Evolutionary conservation across 2,329 filamentous ascomycete species (phyloP), one percentile per base, ranked within the genome.

Genomic region (Aspergillus ochraceoroseus): DNA sequence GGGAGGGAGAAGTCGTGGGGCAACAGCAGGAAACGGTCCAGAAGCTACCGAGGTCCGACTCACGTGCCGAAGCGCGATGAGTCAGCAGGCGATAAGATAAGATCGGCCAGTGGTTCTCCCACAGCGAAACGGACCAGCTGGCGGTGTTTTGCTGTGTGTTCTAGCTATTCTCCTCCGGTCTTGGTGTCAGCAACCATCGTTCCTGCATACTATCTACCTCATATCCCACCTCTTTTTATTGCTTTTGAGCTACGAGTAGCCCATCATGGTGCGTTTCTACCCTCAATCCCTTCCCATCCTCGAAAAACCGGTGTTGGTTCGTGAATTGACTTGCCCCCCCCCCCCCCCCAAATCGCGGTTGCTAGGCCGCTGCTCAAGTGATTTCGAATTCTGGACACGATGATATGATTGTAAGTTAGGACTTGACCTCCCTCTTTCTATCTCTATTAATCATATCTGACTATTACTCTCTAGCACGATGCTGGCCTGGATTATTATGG

Each of bases 401-500:
- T 83, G 90, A 95, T 67, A 96, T 96, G 90, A 95, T 98, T 78
- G 90, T 96, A 88, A 61, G 86, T 43, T 43, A 34, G 18, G 4
- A 7, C 6, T 18, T 12, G 8, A 13, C 13, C 9, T 7, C 7
- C 13, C 6, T 2, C n/a, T n/a, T 32, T 5, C 11, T 32, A 4
- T 25, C 9, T 18, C 7, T 25, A 28, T 39, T 3, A 19, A 17
- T 13, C 22, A 38, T 41, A 20, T 49, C 45, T 32, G 26, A 20
- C 34, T 14, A 13, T 15, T 19, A 23, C 19, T 19, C 28, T 29
- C 12, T 22, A 87, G 90, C 92, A 98, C 68, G 92, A 98, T 78
- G 92, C 92, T 52, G 90, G 94, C 52, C 83, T 98, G 62, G 92
- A 98, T 68, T 98, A 96, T 75, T 98, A 96, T 68, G 92, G 92